These are phyloP conservation scores for Xanthoparmelia taractica DNA, from an alignment of 495 filamentous ascomycete species.

Conservation along the genomic window DNA sequence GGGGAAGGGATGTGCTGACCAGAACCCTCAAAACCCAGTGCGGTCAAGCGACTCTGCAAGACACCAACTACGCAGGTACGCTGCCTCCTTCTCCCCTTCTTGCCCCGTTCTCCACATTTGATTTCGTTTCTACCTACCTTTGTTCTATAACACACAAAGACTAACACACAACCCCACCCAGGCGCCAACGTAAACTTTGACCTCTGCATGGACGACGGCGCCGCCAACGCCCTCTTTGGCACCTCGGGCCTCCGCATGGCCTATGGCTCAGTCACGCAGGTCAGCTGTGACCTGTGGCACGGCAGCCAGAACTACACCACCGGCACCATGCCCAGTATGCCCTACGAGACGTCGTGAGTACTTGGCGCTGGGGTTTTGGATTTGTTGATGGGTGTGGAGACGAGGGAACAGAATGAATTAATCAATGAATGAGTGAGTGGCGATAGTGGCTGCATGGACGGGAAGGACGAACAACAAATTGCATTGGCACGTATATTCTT, in stretches of 20 bases:
- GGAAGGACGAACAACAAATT: no score
- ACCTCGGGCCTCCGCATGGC: conserved; percentile 27
- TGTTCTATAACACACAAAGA: no score
- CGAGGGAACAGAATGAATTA: not conserved
- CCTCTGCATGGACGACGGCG: conserved; percentile 33
- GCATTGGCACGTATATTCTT: no score
- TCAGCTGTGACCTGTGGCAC: conserved; percentile 24
- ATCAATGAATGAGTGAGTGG: not conserved
- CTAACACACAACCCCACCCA: not conserved
- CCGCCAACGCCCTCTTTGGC: conserved; percentile 32
- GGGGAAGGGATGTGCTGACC: not conserved
- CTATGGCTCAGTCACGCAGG: conserved; percentile 27
- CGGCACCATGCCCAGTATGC: not conserved
- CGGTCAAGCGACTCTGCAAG: conserved; percentile 24
- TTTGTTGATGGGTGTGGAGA: no score
- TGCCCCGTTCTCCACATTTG: not conserved
- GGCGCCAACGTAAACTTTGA: conserved; percentile 34
- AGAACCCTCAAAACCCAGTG: conserved; percentile 24
- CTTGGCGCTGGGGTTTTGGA: no score
- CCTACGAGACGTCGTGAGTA: not conserved
- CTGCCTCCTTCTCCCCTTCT: not conserved
- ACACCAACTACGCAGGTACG: conserved; percentile 31
- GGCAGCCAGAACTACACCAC: conserved; percentile 9
- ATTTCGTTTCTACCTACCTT: no score
- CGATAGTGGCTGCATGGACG: not conserved